These are phyloP conservation scores for Hysterangium stoloniferum DNA, from an alignment of 768 basidiomycete genomes.

Conservation along the genomic window DNA sequence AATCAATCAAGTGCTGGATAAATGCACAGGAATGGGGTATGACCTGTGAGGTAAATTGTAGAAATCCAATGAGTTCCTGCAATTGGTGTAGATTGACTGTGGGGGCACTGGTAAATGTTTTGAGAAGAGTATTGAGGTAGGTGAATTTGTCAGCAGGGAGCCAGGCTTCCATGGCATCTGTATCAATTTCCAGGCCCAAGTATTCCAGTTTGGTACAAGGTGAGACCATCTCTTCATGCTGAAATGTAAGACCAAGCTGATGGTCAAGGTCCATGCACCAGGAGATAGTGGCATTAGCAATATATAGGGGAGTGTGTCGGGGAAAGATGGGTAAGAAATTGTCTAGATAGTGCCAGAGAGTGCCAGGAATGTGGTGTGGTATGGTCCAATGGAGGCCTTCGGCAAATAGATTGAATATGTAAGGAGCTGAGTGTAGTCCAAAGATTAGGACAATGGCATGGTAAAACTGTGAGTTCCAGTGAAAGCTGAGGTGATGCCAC, in stretches of 20 bases:
- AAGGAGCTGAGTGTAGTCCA: constrained; percentile 26
- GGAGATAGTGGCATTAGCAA: not conserved
- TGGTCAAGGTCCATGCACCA: not conserved
- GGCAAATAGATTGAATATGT: constrained; percentile 34
- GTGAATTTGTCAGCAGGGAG: constrained; percentile 25
- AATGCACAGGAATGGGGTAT: constrained; percentile 25
- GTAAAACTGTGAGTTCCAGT: constrained; percentile 24
- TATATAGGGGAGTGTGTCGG: not conserved
- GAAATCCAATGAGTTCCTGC: constrained; percentile 26
- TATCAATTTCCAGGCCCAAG: constrained; percentile 17
- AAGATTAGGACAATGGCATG: constrained; percentile 27
- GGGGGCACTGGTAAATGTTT: constrained; percentile 17
- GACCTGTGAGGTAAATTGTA: constrained; percentile 30
- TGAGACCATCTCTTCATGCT: constrained; percentile 19
- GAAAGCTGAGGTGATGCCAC: constrained; percentile 27
- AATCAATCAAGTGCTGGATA: constrained; percentile 23
- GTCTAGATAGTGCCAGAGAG: constrained; percentile 28
- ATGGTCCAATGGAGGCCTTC: constrained; percentile 36
- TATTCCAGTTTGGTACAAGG: constrained; percentile 16
- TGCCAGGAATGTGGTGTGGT: constrained; percentile 24
- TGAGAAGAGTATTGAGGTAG: constrained; percentile 19
- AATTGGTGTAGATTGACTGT: constrained; percentile 21
- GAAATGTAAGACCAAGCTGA: constrained; percentile 25
- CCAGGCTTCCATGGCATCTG: constrained; percentile 26
- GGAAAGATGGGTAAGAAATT: constrained; percentile 22